Percentiles rank a stretch among this genome's conserved stretches.
phyloP scores from a whole-genome alignment of 2,329 filamentous ascomycete genomes.

The Sarocladium oryzae region DNA sequence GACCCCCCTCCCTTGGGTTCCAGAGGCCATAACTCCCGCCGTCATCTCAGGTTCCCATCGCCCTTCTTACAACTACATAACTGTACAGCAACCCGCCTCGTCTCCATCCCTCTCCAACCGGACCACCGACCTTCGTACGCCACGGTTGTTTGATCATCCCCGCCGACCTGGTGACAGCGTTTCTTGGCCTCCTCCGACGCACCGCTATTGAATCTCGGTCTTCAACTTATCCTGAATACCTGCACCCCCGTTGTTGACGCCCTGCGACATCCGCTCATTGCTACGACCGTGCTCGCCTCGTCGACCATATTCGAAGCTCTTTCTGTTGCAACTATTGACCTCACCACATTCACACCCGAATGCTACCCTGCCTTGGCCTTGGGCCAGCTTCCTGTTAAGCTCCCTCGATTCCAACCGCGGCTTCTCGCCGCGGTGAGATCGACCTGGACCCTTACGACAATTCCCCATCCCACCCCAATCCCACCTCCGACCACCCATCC shows the following conservation, averaged over 20 bases:
- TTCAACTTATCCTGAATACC: not conserved
- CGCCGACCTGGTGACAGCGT: not conserved
- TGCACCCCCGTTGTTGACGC: not conserved
- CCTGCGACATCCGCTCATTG: not conserved
- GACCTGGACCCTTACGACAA: constrained; percentile 32
- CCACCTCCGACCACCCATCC: constrained; percentile 58
- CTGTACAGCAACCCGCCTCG: not conserved
- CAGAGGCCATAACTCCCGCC: not conserved
- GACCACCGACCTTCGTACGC: not conserved
- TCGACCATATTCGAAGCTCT: constrained; percentile 8
- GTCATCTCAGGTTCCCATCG: constrained; percentile 1
- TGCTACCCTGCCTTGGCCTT: constrained; percentile 15
- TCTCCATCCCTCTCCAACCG: not conserved
- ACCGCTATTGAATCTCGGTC: not conserved
- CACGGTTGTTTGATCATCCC: not conserved
- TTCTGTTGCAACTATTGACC: constrained; percentile 6
- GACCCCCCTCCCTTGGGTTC: not conserved
- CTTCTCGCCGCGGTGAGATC: constrained; percentile 32
- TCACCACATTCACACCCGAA: constrained; percentile 11
- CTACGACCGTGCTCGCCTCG: not conserved
- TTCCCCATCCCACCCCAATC: constrained; percentile 26
- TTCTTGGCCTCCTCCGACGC: not conserved
- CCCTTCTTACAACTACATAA: not conserved
- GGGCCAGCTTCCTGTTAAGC: constrained; percentile 18
- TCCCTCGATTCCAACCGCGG: constrained; percentile 24